Percentiles rank a stretch among this genome's conserved stretches.
These are phyloP conservation scores for Colletotrichum sojae DNA, from an alignment of 2,329 filamentous ascomycete species.

Conservation along the genomic window DNA sequence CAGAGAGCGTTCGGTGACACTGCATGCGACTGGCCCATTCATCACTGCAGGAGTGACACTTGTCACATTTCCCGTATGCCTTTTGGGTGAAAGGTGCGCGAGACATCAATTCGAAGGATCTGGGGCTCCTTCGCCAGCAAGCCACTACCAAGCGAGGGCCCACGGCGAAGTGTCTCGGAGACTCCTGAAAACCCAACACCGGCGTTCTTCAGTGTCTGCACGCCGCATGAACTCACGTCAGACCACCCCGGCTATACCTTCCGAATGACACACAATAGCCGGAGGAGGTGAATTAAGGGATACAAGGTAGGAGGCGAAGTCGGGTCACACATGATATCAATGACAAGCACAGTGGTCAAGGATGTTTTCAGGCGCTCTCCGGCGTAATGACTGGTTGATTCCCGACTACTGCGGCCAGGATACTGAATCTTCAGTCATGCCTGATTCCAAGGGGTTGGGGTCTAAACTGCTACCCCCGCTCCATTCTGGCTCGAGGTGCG, in stretches of 20 bases:
- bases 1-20: background rate
- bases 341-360: too few relatives aligned
- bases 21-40: background rate
- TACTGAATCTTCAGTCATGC: too few relatives aligned
- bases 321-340: too few relatives aligned
- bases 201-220: constrained; percentile 12
- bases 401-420: too few relatives aligned
- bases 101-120: constrained; percentile 1
- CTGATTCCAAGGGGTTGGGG: too few relatives aligned
- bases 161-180: constrained; percentile 9
- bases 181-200: background rate
- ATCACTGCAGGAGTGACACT: background rate
- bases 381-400: too few relatives aligned
- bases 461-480: background rate
- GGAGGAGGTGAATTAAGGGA: too few relatives aligned
- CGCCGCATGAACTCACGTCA: background rate
- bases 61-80: background rate
- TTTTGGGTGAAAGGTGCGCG: constrained; percentile 6
- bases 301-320: too few relatives aligned
- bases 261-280: too few relatives aligned
- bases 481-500: background rate
- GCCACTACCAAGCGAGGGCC: background rate
- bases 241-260: background rate
- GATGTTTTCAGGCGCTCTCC: too few relatives aligned
- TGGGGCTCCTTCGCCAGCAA: background rate